Conservation (phyloP, 257 asterid species). For the Nicotiana undulata region DNA sequence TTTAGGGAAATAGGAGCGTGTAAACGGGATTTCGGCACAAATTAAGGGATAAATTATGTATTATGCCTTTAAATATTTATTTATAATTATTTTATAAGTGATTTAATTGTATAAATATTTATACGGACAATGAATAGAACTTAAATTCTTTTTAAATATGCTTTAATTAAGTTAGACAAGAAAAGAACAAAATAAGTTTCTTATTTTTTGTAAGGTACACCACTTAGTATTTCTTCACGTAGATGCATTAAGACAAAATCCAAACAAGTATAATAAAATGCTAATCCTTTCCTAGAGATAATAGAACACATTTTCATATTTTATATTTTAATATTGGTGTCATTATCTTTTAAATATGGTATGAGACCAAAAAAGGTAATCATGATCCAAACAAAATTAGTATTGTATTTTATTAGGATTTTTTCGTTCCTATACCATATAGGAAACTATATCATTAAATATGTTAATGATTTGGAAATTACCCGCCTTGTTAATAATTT, state of each 20-base stretch:
- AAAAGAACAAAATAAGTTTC: not conserved
- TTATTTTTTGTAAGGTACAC: not conserved
- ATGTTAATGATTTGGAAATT: too few species aligned
- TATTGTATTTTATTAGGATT: too few species aligned
- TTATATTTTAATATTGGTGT: not conserved
- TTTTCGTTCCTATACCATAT: too few species aligned
- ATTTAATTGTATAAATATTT: not conserved
- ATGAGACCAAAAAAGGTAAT: not conserved
- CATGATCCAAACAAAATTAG: not conserved
- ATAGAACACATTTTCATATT: not conserved
- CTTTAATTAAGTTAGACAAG: not conserved
- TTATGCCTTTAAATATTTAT: too few species aligned
- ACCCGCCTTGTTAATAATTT: too few species aligned
- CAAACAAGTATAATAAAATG: not conserved
- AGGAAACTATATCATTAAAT: too few species aligned
- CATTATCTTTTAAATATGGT: not conserved
- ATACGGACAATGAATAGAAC: accelerated
- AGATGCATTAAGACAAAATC: not conserved
- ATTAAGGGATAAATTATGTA: too few species aligned
- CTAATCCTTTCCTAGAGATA: not conserved
- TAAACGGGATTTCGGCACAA: too few species aligned
- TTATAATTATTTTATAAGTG: too few species aligned
- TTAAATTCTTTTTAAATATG: not conserved
- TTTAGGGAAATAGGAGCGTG: too few species aligned
- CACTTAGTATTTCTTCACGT: not conserved